These are phyloP conservation scores for Apiospora kogelbergensis DNA, from an alignment of 2,329 filamentous ascomycete species.

Conservation along the genomic window DNA sequence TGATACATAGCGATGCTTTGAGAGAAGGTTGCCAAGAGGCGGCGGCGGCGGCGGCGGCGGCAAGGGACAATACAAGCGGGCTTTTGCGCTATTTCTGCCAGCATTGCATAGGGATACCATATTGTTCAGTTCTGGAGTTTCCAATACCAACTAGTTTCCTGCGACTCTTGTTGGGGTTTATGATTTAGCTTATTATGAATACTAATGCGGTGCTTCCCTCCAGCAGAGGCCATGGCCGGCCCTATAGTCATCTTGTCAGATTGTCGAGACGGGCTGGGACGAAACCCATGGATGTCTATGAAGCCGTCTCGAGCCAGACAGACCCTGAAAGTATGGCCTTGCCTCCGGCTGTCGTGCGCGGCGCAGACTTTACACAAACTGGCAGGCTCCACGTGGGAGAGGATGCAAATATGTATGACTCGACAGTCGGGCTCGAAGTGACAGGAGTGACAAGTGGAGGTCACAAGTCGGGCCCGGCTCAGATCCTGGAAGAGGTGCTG, in stretches of 20 bases:
- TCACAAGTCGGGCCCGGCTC: neutral
- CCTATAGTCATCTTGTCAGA: neutral
- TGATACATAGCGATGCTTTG: neutral
- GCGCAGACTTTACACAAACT: neutral
- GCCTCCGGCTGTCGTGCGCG: neutral
- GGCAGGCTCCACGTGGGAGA: neutral
- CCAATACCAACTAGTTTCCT: neutral
- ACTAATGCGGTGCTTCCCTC: neutral
- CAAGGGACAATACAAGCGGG: neutral
- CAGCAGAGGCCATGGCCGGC: neutral
- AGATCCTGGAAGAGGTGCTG: neutral
- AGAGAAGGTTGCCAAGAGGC: neutral
- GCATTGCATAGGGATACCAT: conserved; percentile 5
- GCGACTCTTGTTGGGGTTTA: neutral
- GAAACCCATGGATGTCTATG: neutral
- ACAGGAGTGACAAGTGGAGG: neutral
- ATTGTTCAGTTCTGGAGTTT: neutral
- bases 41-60: neutral
- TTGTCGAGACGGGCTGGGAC: neutral
- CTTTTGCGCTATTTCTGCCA: neutral
- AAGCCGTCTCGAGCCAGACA: neutral
- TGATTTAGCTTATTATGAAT: neutral
- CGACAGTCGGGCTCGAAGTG: neutral
- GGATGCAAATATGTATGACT: neutral
- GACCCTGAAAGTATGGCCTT: neutral